Evolutionary conservation across 208 protist species (phyloP).

Genomic region (Leishmania guyanensis): DNA sequence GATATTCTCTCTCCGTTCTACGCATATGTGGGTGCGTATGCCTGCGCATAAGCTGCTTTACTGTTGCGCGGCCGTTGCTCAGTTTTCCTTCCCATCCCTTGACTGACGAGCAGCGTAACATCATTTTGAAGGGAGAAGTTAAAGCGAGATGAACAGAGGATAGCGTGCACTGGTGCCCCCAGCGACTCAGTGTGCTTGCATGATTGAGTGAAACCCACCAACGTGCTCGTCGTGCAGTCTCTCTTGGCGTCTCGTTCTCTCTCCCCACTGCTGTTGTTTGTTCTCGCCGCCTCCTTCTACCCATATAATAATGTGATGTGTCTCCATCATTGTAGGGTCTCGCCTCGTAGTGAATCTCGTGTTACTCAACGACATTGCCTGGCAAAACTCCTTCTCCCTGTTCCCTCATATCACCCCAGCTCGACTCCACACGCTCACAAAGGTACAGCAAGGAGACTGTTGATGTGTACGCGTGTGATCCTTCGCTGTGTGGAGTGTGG

Average conservation of each 20-base stretch:
- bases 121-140: neutral
- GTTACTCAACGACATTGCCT: neutral
- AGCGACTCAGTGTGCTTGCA: neutral
- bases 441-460: neutral
- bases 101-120: neutral
- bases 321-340: neutral
- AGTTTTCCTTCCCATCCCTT: neutral
- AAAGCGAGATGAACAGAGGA: neutral
- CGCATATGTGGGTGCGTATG: neutral
- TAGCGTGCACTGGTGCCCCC: neutral
- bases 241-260: neutral
- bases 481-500: neutral
- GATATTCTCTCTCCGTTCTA: neutral
- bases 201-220: neutral
- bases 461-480: neutral
- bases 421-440: neutral
- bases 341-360: neutral
- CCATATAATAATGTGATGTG: neutral
- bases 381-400: neutral
- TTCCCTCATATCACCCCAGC: neutral
- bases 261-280: neutral
- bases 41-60: neutral
- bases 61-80: neutral
- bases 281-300: neutral
- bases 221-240: neutral